phyloP scores from a whole-genome alignment of 2,329 filamentous ascomycete species.

The Lasiodiplodia citricola region DNA sequence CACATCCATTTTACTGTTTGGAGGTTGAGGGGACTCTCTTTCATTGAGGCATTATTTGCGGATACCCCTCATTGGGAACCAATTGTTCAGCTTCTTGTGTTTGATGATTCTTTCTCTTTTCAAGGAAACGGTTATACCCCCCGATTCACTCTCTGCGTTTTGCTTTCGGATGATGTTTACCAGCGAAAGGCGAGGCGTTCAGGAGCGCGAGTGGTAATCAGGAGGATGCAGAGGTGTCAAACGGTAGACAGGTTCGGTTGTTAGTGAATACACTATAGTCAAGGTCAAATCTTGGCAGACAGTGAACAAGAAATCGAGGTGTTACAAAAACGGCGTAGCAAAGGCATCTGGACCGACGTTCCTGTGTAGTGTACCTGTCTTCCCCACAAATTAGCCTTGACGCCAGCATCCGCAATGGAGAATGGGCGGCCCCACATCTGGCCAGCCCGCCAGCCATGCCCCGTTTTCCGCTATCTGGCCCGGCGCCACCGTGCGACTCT shows the following conservation, averaged over 20 bases:
- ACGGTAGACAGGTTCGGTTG: background rate
- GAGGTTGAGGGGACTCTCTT: background rate
- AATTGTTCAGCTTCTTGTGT: background rate
- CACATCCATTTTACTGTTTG: background rate
- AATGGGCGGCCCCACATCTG: background rate
- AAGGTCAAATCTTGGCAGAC: too few species aligned
- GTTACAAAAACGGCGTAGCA: background rate
- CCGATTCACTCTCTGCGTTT: background rate
- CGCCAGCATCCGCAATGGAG: background rate
- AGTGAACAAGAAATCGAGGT: background rate
- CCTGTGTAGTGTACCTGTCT: background rate
- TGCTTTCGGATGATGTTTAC: background rate
- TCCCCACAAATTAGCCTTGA: background rate
- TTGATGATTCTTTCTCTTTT: background rate
- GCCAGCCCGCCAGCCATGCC: background rate
- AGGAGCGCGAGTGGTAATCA: background rate
- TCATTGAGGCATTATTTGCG: background rate
- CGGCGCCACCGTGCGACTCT: background rate
- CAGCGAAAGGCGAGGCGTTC: background rate
- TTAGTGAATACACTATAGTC: background rate
- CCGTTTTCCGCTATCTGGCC: background rate
- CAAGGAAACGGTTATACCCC: background rate
- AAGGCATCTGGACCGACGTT: background rate
- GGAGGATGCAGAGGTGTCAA: background rate
- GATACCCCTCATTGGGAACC: slow-evolving; percentile 5